phyloP scores from a whole-genome alignment of 768 basidiomycete genomes.

The Agrocybe pediades region DNA sequence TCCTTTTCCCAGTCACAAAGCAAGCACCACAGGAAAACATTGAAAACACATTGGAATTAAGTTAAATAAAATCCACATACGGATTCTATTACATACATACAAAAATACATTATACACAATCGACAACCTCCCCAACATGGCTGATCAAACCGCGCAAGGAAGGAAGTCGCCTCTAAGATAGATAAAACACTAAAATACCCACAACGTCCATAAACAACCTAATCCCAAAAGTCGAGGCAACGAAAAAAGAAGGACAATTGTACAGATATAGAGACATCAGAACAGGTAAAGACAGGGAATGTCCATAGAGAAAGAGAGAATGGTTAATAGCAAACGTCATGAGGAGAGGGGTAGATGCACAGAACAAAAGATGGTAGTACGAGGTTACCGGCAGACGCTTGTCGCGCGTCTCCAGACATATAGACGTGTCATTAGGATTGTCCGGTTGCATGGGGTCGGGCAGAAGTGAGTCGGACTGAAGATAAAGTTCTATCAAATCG shows the following conservation, averaged over 20 bases:
- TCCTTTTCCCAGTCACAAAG: neutral
- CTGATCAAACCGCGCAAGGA: neutral
- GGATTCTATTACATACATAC: neutral
- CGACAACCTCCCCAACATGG: neutral
- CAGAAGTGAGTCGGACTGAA: neutral
- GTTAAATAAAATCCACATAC: neutral
- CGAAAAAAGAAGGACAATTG: neutral
- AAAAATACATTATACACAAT: slow-evolving; percentile 10
- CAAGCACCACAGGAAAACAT: neutral
- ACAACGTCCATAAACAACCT: slow-evolving; percentile 3
- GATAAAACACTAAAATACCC: slow-evolving; percentile 3
- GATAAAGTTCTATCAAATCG: slow-evolving; percentile 5
- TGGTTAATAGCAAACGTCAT: neutral
- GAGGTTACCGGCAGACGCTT: too few relatives aligned
- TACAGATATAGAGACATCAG: slow-evolving; percentile 5
- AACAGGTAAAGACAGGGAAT: slow-evolving; percentile 9
- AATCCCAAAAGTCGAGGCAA: too few relatives aligned
- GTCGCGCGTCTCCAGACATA: neutral
- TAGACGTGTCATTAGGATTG: slow-evolving; percentile 6
- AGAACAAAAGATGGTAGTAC: slow-evolving; percentile 2
- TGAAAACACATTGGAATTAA: neutral
- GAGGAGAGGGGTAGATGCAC: neutral
- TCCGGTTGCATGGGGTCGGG: slow-evolving; percentile 9
- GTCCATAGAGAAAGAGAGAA: neutral
- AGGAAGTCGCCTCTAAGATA: slow-evolving; percentile 10